Base-by-base conservation (phyloP, 2,329 filamentous ascomycete species). In the Pseudogymnoascus pannorum region DNA sequence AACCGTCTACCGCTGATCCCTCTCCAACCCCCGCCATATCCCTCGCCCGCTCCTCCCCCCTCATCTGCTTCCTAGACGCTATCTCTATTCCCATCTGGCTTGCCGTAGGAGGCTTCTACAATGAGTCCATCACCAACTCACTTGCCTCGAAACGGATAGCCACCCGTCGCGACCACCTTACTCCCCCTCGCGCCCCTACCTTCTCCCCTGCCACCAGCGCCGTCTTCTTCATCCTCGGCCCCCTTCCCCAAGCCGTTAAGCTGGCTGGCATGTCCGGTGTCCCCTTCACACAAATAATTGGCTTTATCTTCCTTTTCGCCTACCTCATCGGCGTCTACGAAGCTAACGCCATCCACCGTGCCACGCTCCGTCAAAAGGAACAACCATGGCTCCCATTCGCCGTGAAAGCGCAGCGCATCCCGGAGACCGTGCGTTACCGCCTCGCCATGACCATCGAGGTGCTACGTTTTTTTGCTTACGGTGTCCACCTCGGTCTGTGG, bases 11-110 rank as follows among this genome's bases (percentile, higher is more conserved):
- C 48, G 40, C 66, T 1, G 58, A 42, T 26, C 61, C 63, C 3
- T 16, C 63, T 8, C 33, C 64, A 20, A 58, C 57, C 12, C 35
- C 60, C 22, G 65, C 65, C 40, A 48, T 63, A 5, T 60, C 62
- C 16, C 61, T 65, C 24, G 48, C 67, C 6, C 59, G 61, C 33
- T 63, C 62, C 26, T 65, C 62, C 2, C 67, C 67, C 2, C 36
- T 66, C 16, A 35, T 64, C 33, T 64, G 64, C 38, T 3, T 61
- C 5, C 36, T 48, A 3, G 66, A 68, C 26, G 58, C 58, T n/a
- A 1, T 67, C 5, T 64, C 51, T 1, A 36, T 48, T 2, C 11
- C 63, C 36, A n/a, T 62, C n/a, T 62, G 54, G 14, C n/a, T 66
- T n/a, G 4, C 40, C 4, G 14, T 60, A 24, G 40, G 40, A 5